These are phyloP conservation scores for Colletotrichum aenigma DNA, from an alignment of 2,329 filamentous ascomycete species.

Conservation along the genomic window DNA sequence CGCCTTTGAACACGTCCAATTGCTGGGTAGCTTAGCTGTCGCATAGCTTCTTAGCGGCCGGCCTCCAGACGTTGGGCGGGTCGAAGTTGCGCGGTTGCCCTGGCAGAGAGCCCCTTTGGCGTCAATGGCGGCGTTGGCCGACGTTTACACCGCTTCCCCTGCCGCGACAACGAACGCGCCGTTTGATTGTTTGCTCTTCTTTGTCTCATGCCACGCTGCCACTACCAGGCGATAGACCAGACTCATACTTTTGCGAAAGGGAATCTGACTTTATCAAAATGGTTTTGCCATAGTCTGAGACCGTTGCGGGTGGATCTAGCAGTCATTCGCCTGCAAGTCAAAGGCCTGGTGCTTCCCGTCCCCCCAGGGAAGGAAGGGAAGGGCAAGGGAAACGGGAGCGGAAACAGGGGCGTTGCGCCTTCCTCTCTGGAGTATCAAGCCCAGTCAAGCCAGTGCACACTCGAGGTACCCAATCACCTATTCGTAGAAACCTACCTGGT, in stretches of 20 bases:
- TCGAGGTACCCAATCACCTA: not conserved
- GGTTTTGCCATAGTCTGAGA: constrained; percentile 12
- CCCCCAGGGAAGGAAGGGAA: not conserved
- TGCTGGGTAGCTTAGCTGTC: not conserved
- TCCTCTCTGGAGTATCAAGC: not conserved
- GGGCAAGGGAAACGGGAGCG: not conserved
- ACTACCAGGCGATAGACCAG: not conserved
- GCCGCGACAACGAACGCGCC: not conserved
- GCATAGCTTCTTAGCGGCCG: not conserved
- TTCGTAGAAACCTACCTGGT: not conserved
- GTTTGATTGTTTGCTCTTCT: constrained; percentile 2
- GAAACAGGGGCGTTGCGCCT: not conserved
- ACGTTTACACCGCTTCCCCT: constrained; percentile 1
- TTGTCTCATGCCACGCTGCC: not conserved
- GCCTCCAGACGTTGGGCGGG: not conserved
- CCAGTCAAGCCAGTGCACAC: not conserved
- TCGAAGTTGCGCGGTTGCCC: not conserved
- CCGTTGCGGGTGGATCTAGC: constrained; percentile 3
- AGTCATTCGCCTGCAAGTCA: not conserved
- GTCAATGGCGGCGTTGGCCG: not conserved
- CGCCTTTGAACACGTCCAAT: not conserved
- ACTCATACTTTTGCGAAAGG: not conserved
- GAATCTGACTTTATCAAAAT: constrained; percentile 9
- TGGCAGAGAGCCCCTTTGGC: not conserved
- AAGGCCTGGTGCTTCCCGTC: not conserved